These are phyloP conservation scores for Xylariaceae sp. DNA, from an alignment of 2,329 filamentous ascomycete species.

Conservation along the genomic window DNA sequence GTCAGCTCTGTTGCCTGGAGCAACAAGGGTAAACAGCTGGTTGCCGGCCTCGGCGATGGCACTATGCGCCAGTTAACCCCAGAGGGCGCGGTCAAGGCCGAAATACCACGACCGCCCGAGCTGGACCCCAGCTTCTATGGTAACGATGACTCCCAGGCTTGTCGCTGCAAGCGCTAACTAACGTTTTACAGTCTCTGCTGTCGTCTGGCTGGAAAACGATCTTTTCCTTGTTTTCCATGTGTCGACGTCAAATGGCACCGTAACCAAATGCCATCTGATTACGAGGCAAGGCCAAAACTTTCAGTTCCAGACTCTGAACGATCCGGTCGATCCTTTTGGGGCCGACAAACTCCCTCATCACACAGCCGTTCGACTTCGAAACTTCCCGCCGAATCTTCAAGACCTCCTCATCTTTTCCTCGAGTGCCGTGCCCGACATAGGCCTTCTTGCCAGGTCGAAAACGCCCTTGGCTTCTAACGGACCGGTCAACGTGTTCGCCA, in stretches of 20 bases:
- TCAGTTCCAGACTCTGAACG: constrained; percentile 66
- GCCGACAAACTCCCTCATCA: constrained; percentile 66
- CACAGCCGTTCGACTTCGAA: constrained; percentile 68
- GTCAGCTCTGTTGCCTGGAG: constrained; percentile 91
- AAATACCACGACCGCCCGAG: constrained; percentile 71
- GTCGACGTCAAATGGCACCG: constrained; percentile 51
- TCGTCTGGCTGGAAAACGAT: constrained; percentile 85
- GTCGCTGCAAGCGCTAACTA: constrained; percentile 22
- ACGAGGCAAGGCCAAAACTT: constrained; percentile 61
- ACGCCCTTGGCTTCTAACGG: constrained; percentile 58
- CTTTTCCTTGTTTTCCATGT: constrained; percentile 79
- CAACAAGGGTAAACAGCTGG: constrained; percentile 83
- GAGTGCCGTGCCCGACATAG: constrained; percentile 73
- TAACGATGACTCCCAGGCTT: constrained; percentile 37
- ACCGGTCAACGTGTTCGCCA: constrained; percentile 64
- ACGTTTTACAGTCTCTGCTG: constrained; percentile 58
- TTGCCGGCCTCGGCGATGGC: constrained; percentile 79
- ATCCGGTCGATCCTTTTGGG: constrained; percentile 69
- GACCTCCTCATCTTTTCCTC: constrained; percentile 80
- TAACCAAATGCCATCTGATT: constrained; percentile 74
- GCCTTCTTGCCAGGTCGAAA: constrained; percentile 70
- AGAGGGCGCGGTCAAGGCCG: constrained; percentile 68
- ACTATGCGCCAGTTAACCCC: constrained; percentile 78
- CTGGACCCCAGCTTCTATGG: constrained; percentile 60
- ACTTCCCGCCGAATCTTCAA: constrained; percentile 74